Evolutionary conservation across 2,329 filamentous ascomycete genomes (phyloP), one percentile per base, ranked within the genome.

Genomic region (Nannizziopsis barbatae): DNA sequence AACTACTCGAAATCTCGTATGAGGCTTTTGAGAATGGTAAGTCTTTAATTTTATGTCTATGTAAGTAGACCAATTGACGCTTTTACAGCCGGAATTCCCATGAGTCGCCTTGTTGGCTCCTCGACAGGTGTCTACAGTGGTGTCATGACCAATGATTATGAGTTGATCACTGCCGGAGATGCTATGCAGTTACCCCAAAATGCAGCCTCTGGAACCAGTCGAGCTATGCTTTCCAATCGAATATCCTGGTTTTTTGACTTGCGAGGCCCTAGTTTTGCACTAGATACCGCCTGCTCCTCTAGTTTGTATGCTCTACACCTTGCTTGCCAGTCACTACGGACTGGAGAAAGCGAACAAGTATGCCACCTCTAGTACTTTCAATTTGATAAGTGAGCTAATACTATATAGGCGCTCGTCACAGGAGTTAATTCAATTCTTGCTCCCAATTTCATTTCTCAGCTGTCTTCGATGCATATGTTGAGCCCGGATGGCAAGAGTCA

Each of bases 201-300:
- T 42, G 39, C 32, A 9, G 55, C 46, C 32, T 55, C 54, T 2
- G 62, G 59, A 8, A 52, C 43, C 27, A 52, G 42, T 7, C 38
- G 20, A n/a, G 47, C 56, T n/a, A 57, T 62, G 8, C 40, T 60
- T 6, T 50, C 59, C 5, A 64, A 63, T 43, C 50, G 62, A 0
- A 22, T 65, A 6, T 60, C 56, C 15, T 60, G 54, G 42, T 60
- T 58, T 38, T 62, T 55, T 31, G 57, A 59, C 39, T 35, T 60
- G 2, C 37, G 49, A 10, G 63, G 62, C 1, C 57, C 62, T 7
- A 58, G 55, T 42, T 40, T 62, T 8, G 58, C 52, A 9, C 14
- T 62, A 6, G 59, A 62, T 36, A 60, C 60, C 5, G 60, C 53
- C 3, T 65, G 62, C 50, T 58, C 56, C 0, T 53, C 53, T 18